phyloP scores from a whole-genome alignment of 352 stramenopile species.

The Globisporangium rhizosaccharum region DNA sequence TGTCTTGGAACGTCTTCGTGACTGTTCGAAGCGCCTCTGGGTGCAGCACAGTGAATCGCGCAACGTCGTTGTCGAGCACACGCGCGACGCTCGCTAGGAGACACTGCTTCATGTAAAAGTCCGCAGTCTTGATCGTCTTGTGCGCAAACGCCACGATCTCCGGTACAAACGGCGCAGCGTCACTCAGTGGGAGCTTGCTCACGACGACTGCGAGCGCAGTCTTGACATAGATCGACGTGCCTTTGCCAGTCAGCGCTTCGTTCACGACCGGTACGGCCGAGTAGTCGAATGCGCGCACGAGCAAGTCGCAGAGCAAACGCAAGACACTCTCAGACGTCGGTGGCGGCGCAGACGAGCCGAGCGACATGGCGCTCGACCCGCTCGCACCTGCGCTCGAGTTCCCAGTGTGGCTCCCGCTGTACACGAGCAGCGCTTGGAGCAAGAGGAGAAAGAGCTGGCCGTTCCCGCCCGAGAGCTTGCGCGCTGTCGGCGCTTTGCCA shows the following conservation, averaged over 20 bases:
- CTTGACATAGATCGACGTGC: conserved; percentile 59
- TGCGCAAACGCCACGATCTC: conserved; percentile 64
- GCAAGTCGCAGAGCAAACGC: conserved; percentile 60
- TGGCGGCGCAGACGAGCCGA: conserved; percentile 32
- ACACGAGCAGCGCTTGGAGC: conserved; percentile 59
- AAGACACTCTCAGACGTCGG: conserved; percentile 67
- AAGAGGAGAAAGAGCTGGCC: conserved; percentile 57
- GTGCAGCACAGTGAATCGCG: conserved; percentile 38
- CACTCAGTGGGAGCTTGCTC: conserved; percentile 41
- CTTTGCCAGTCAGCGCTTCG: conserved; percentile 47
- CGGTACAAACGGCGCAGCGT: conserved; percentile 58
- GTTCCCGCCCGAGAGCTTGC: conserved; percentile 24
- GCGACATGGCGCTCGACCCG: conserved; percentile 32
- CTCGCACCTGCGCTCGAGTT: conserved; percentile 16
- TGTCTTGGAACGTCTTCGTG: conserved; percentile 65
- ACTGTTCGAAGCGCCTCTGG: conserved; percentile 72
- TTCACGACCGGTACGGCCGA: conserved; percentile 46
- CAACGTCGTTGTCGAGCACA: conserved; percentile 39
- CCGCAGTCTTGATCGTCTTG: conserved; percentile 48
- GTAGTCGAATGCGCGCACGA: conserved; percentile 75
- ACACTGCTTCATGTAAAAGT: conserved; percentile 80
- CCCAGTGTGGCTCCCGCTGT: conserved; percentile 43
- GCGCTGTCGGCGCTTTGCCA: neutral
- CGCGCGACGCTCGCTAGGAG: conserved; percentile 64
- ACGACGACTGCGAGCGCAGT: conserved; percentile 67